Evolutionary conservation across 1,139 yeast genomes (phyloP).

Genomic region (Pichia kudriavzevii): DNA sequence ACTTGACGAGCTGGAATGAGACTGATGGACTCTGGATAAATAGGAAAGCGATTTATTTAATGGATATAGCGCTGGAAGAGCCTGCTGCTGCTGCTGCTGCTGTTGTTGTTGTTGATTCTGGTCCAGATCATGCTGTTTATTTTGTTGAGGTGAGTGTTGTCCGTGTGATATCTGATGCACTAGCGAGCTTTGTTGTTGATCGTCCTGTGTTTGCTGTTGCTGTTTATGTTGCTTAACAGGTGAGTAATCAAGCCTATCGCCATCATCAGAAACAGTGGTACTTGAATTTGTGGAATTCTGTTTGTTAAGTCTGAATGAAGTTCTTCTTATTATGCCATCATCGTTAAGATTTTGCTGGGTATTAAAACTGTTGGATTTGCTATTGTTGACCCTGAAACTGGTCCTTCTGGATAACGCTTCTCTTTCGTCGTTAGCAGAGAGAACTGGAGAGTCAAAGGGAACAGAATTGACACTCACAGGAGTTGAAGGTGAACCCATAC

Average conservation of each 20-base stretch:
- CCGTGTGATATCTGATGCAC: background rate
- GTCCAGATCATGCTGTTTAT: no score
- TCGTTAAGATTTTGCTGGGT: conserved; percentile 5
- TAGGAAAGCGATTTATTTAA: conserved; percentile 8
- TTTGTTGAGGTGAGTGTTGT: no score
- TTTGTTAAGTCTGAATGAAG: conserved; percentile 13
- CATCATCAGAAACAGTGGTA: conserved; percentile 10
- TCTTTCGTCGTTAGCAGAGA: conserved; percentile 15
- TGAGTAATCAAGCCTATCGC: no score
- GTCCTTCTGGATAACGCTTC: conserved; percentile 12
- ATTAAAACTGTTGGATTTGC: background rate
- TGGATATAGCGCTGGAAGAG: no score
- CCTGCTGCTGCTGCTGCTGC: no score
- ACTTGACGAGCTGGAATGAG: conserved; percentile 9
- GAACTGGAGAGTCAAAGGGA: conserved; percentile 14
- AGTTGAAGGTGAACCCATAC: conserved; percentile 19
- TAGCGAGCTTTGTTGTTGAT: background rate
- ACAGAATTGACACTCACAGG: conserved; percentile 16
- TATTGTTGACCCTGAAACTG: conserved; percentile 11
- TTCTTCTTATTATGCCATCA: conserved; percentile 10
- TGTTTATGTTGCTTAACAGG: background rate
- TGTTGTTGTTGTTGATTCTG: background rate
- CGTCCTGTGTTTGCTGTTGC: background rate
- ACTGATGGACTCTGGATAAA: conserved; percentile 11
- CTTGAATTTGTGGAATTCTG: conserved; percentile 2